Conservation (phyloP, 2,329 filamentous ascomycete species). For the Macrophomina tecta region DNA sequence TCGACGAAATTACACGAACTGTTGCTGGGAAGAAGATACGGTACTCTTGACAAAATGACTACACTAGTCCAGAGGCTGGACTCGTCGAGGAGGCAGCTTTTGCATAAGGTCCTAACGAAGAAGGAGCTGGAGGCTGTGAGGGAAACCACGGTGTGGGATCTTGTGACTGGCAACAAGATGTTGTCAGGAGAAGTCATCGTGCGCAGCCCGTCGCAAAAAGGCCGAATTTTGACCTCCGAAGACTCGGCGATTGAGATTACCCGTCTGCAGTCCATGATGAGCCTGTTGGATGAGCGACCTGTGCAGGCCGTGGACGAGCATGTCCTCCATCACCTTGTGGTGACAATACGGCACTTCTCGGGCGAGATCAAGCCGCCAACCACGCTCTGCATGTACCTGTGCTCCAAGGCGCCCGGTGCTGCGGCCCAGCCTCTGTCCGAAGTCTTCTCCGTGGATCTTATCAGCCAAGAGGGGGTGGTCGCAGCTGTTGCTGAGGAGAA, state of each 20-base stretch:
- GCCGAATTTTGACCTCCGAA: slow-evolving; percentile 85
- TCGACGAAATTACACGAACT: slow-evolving; percentile 95
- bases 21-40: slow-evolving; percentile 81
- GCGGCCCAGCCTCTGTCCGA: slow-evolving; percentile 76
- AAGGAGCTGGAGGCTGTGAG: slow-evolving; percentile 82
- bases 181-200: slow-evolving; percentile 95
- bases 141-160: slow-evolving; percentile 92
- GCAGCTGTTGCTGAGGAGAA: slow-evolving; percentile 69
- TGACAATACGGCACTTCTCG: slow-evolving; percentile 83
- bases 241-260: slow-evolving; percentile 93
- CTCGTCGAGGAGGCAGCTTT: slow-evolving; percentile 82
- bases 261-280: slow-evolving; percentile 93
- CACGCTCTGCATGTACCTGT: slow-evolving; percentile 75
- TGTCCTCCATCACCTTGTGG: slow-evolving; percentile 79
- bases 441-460: slow-evolving; percentile 78
- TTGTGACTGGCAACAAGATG: slow-evolving; percentile 93
- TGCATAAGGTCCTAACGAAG: slow-evolving; percentile 90
- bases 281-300: slow-evolving; percentile 84
- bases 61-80: slow-evolving; percentile 83
- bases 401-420: slow-evolving; percentile 70
- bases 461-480: slow-evolving; percentile 73
- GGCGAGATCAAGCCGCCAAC: slow-evolving; percentile 78
- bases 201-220: slow-evolving; percentile 80
- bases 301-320: slow-evolving; percentile 69
- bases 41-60: slow-evolving; percentile 79